Conservation (phyloP, 2,329 filamentous ascomycete species). For the Ophiocordyceps camponoti-saundersi region DNA sequence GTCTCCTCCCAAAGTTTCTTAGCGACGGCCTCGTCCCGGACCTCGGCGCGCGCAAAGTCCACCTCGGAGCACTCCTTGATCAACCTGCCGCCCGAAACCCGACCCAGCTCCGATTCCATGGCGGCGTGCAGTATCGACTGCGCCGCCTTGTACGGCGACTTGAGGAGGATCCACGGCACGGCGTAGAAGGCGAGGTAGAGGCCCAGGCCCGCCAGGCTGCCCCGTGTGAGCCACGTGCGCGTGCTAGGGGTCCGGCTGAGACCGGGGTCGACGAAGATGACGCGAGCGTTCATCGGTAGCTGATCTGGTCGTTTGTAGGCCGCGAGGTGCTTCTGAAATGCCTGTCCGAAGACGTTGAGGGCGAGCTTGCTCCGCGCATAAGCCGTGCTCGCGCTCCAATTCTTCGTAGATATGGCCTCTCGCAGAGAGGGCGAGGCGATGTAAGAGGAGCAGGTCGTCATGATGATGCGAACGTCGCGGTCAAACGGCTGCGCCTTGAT, state of each 20-base stretch:
- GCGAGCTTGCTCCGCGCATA: constrained; percentile 59
- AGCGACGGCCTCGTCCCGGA: constrained; percentile 62
- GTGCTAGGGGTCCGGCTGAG: constrained; percentile 73
- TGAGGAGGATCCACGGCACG: constrained; percentile 74
- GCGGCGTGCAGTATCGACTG: constrained; percentile 74
- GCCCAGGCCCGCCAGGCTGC: constrained; percentile 62
- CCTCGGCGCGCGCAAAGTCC: constrained; percentile 52
- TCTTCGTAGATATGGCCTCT: constrained; percentile 28
- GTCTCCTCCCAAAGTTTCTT: constrained; percentile 84
- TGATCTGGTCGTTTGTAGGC: constrained; percentile 71
- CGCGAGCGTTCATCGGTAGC: constrained; percentile 63
- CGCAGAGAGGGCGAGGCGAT: constrained; percentile 56
- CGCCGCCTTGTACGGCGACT: constrained; percentile 67
- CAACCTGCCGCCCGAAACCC: constrained; percentile 48
- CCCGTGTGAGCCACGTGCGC: constrained; percentile 71
- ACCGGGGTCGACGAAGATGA: constrained; percentile 79
- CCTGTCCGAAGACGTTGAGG: constrained; percentile 72
- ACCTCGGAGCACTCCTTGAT: constrained; percentile 82
- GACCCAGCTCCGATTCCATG: constrained; percentile 60
- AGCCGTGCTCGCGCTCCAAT: constrained; percentile 37
- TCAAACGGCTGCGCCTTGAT: constrained; percentile 84
- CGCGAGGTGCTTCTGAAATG: constrained; percentile 85
- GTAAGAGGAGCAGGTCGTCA: constrained; percentile 79
- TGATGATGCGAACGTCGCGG: constrained; percentile 75
- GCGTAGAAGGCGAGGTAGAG: constrained; percentile 66